phyloP scores from a whole-genome alignment of 129 eudicot genomes.

The Centella asiatica region DNA sequence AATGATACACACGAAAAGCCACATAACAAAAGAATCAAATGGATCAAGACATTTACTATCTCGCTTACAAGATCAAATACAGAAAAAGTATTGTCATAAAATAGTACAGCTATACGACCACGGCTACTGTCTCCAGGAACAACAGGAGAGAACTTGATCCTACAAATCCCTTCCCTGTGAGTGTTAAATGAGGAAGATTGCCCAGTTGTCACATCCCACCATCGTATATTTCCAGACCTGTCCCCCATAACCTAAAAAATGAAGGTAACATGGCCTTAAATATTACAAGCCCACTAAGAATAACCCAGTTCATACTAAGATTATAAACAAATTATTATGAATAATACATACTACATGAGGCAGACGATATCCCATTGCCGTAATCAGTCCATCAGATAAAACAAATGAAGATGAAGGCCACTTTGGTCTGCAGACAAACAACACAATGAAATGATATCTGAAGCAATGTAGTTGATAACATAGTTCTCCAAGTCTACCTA shows the following conservation, averaged over 20 bases:
- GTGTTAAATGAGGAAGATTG: slow-evolving; percentile 96
- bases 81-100: slow-evolving; percentile 82
- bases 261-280: slow-evolving; percentile 17
- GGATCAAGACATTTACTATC: slow-evolving; percentile 12
- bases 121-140: slow-evolving; percentile 95
- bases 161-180: slow-evolving; percentile 88
- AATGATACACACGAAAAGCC: not conserved
- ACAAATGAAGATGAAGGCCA: slow-evolving; percentile 93
- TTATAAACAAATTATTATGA: not conserved
- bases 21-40: not conserved
- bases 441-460: slow-evolving; percentile 9
- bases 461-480: not conserved
- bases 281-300: slow-evolving; percentile 13
- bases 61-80: slow-evolving; percentile 96
- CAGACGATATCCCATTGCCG: slow-evolving; percentile 95
- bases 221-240: slow-evolving; percentile 88
- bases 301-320: not conserved
- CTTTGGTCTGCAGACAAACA: slow-evolving; percentile 63
- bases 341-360: slow-evolving; percentile 80
- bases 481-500: not conserved
- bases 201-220: slow-evolving; percentile 98
- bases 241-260: slow-evolving; percentile 88
- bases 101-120: slow-evolving; percentile 90
- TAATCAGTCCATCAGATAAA: slow-evolving; percentile 75
- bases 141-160: slow-evolving; percentile 97